Evolutionary conservation across 2,329 filamentous ascomycete genomes (phyloP), one percentile per base, ranked within the genome.

Genomic region (Ilyonectria mors-panacis): DNA sequence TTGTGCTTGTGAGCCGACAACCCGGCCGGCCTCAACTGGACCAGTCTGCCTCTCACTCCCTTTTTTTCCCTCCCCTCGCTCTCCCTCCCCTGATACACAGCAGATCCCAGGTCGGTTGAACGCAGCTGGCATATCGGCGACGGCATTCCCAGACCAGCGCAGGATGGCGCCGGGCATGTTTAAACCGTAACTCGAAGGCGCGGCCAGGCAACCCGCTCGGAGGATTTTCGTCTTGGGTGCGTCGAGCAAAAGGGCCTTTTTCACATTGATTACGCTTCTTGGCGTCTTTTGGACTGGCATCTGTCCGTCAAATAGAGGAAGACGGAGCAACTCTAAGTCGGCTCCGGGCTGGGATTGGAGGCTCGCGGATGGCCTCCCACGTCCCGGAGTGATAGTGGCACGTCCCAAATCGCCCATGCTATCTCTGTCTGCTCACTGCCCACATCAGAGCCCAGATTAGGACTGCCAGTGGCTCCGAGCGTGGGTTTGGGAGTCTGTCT

Each of bases 201-300:
- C 6, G 3, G 39, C 13, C 6, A 42, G 39, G 39, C 15, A 42
- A 42, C 12, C 17, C 39, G 15, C 39, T 42, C 39, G 39, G 39
- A n/a, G 39, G 17, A 42, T 42, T 42, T 42, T 42, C 39, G 15
- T 42, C 15, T 5, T 17, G 15, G 15, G 39, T 42, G 15, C 39
- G 39, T 42, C 15, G 12, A 39, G 37, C 37, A 42, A 19, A 42
- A 42, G 39, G 39, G 17, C 39, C 39, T n/a, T 42, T 42, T 42
- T 42, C 39, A 42, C 39, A 42, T 42, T 42, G 39, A 42, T 42
- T 42, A 42, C 39, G n/a, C 39, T 42, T 42, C 39, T 42, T 42
- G 39, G 39, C 39, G 39, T 42, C 39, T 3, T 6, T 42, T n/a
- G 8, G 15, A 8, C n/a, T 15, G 13, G 39, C 39, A 6, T 42